Base-by-base conservation (phyloP, 495 filamentous ascomycete genomes). In the Penicillium subrubescens region DNA sequence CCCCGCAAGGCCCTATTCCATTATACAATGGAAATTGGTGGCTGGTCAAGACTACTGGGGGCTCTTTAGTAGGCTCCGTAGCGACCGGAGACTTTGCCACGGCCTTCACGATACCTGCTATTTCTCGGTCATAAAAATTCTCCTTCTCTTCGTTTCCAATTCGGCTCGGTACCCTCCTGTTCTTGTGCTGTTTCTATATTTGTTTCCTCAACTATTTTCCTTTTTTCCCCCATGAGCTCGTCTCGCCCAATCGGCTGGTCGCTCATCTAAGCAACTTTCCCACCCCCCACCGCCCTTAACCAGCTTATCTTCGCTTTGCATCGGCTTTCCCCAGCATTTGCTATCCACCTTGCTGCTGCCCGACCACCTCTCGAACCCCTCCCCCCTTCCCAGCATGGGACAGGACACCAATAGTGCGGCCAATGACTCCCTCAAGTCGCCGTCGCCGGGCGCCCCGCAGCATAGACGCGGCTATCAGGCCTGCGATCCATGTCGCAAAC, bases 401-500 rank as follows among this genome's bases (percentile, higher is more conserved):
- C 68, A 66, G 60, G 71, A 71, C 56, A 59, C 67, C 63, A 71
- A 71, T 67, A 69, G 69, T 51, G 59, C 60, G 56, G 60, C 54
- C 35, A 46, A 62, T 58, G 65, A 65, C 41, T 63, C 63, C 62
- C 61, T 60, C 54, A 77, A 75, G 57, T 77, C 79, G 29, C 66
- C 72, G 23, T 76, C 79, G 34, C 67, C 77, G 19, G 69, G 68
- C 62, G 67, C 68, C 66, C 68, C 65, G 59, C 86, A 87, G 69
- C 89, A 92, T 76, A 88, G 89, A 67, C 87, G 89, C 61, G 89
- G 90, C 58, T 93, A 93, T 70, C 90, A 93, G 78, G 90, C 90
- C 44, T 97, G 93, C 78, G 95, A 96, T 71, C 93, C 93, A 10
- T 97, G 94, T 74, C 88, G 94, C 23, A 89, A 90, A 56, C 87